phyloP scores from a whole-genome alignment of 306 rosid genomes.

The Trifolium subterraneum region DNA sequence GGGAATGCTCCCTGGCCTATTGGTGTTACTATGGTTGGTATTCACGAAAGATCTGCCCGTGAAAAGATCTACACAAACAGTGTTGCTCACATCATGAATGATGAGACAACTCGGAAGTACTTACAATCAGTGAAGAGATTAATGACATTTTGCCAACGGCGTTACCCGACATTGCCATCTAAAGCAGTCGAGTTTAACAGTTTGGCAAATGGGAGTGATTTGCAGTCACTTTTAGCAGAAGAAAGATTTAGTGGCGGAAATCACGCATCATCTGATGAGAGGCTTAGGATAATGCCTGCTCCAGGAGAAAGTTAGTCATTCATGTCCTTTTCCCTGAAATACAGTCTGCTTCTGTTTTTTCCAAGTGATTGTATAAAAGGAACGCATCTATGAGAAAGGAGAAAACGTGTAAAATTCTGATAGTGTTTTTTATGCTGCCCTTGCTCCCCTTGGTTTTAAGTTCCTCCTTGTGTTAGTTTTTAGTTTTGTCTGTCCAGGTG shows the following conservation, averaged over 20 bases:
- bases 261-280: conserved; percentile 63
- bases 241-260: conserved; percentile 63
- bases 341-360: conserved; percentile 31
- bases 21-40: conserved; percentile 99
- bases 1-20: conserved; percentile 99
- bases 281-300: conserved; percentile 82
- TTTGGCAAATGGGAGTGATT: conserved; percentile 98
- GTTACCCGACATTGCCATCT: conserved; percentile 94
- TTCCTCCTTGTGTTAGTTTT: neutral
- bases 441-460: neutral
- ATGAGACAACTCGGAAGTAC: conserved; percentile 95
- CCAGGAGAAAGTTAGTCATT: conserved; percentile 56
- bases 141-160: conserved; percentile 96
- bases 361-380: conserved; percentile 20
- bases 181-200: conserved; percentile 99
- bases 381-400: conserved; percentile 11
- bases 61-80: conserved; percentile 98
- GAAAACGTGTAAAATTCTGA: conserved; percentile 13
- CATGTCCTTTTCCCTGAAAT: conserved; percentile 6
- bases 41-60: conserved; percentile 97
- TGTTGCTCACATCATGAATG: conserved; percentile 98
- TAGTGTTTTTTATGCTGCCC: neutral
- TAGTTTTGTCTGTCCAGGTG: neutral
- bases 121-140: conserved; percentile 89
- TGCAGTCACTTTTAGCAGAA: conserved; percentile 88